Evolutionary conservation across 139 green algal species (phyloP), one percentile per base, ranked within the genome.

Genomic region (Gonium pectorale): DNA sequence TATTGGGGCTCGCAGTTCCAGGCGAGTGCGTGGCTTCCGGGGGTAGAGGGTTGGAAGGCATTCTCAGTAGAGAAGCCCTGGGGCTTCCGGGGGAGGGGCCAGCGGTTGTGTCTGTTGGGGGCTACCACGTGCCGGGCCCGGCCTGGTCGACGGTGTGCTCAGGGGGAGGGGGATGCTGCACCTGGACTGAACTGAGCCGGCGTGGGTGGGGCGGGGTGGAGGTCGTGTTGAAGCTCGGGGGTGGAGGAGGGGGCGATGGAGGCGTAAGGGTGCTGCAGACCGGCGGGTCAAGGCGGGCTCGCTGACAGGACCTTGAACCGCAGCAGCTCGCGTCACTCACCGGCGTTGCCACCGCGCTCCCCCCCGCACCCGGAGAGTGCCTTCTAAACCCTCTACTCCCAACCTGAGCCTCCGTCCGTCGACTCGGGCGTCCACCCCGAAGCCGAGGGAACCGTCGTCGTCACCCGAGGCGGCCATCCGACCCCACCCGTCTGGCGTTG

Each of bases 1-100:
- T 83, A 83, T n/a, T 83, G 77, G 77, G 77, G 77, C 19, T 19
- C 60, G 15, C 62, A 52, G 21, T 83, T 66, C 60, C 77, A 83
- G 62, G 77, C 73, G 44, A 5, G 74, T 15, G n/a, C n/a, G n/a
- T n/a, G n/a, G n/a, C n/a, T n/a, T n/a, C n/a, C n/a, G n/a, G n/a
- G n/a, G n/a, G n/a, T n/a, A n/a, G n/a, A n/a, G n/a, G n/a, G n/a
- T n/a, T n/a, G n/a, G n/a, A n/a, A n/a, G n/a, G n/a, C n/a, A n/a
- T n/a, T n/a, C n/a, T n/a, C n/a, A n/a, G n/a, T n/a, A n/a, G n/a
- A n/a, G n/a, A n/a, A n/a, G n/a, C n/a, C n/a, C n/a, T n/a, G n/a
- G n/a, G n/a, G n/a, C n/a, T n/a, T n/a, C n/a, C n/a, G n/a, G n/a
- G n/a, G n/a, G n/a, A n/a, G n/a, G n/a, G n/a, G n/a, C n/a, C n/a